Conservation (phyloP, 208 protist species). For the Kentomonas sorsogonicus region DNA sequence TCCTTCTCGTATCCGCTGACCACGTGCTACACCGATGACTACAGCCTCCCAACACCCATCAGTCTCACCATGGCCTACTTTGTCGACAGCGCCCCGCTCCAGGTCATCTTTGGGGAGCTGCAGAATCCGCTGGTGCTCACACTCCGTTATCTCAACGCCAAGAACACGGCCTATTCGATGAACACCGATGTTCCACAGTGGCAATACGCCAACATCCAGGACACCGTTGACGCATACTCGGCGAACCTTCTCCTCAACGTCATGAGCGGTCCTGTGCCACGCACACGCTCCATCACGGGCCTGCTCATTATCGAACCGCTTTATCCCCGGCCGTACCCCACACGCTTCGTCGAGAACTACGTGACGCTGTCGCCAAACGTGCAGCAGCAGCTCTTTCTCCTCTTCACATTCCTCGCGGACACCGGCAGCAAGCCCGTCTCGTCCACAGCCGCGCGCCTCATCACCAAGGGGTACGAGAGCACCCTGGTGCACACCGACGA, state of each 20-base stretch:
- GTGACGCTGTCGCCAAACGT: slow-evolving; percentile 32
- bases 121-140: too few species aligned
- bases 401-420: slow-evolving; percentile 16
- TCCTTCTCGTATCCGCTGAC: slow-evolving; percentile 5
- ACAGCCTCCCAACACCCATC: background rate
- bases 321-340: slow-evolving; percentile 4
- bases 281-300: background rate
- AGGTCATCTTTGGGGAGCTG: too few species aligned
- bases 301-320: slow-evolving; percentile 24
- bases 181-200: too few species aligned
- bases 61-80: slow-evolving; percentile 7
- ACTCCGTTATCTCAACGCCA: too few species aligned
- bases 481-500: too few species aligned
- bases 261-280: background rate
- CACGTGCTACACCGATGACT: slow-evolving; percentile 3
- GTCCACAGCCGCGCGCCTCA: background rate
- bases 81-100: too few species aligned
- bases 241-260: slow-evolving; percentile 7
- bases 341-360: slow-evolving; percentile 10
- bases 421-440: too few species aligned
- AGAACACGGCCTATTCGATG: too few species aligned
- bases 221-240: background rate
- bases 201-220: background rate
- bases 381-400: slow-evolving; percentile 47
- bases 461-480: slow-evolving; percentile 11